Base-by-base conservation (phyloP, 257 asterid genomes). In the Gardenia jasminoides region DNA sequence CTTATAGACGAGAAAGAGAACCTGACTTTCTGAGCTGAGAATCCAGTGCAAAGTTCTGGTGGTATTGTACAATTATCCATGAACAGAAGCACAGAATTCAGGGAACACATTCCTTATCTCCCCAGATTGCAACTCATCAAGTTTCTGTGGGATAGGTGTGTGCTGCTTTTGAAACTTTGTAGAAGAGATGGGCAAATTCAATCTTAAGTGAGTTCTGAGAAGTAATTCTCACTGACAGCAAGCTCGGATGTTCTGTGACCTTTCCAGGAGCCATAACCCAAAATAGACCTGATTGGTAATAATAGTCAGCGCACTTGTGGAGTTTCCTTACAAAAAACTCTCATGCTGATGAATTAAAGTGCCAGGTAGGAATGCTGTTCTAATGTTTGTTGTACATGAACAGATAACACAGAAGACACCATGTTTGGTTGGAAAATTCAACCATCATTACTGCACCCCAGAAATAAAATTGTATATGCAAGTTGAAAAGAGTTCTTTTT, bases 1-100 rank as follows among this genome's bases (percentile, higher is more conserved):
- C 96, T 68, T 91, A 89, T 71, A 88, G 94, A 43, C 89, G 88
- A 50, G 84, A 83, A 67, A 89, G 94, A 86, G 92, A 86, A 74
- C 79, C 92, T 26, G 92, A 89, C 77, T 10, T 85, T 78, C 67
- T 66, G 77, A 75, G 84, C 54, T 87, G 89, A 88, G 67, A 58
- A 58, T 22, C 30, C 22, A 58, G 9, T 58, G 30, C 30, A 58
- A 56, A 22, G 65, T 58, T 58, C 65, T 20, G 30, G 65, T 58
- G 65, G 13, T 56, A 26, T 56, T 58, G 8, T 22, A 58, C 28
- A 58, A 58, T 10, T 22, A 22, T 58, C 65, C 65, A 58, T 20
- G 30, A 58, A 58, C 24, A 22, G 30, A 7, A 58, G 28, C 28
- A 58, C 65, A 12, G 30, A 54, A 54, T 20, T 58, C 13, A 58